phyloP scores from a whole-genome alignment of 768 basidiomycete species.

The Dacryopinax spathularia region DNA sequence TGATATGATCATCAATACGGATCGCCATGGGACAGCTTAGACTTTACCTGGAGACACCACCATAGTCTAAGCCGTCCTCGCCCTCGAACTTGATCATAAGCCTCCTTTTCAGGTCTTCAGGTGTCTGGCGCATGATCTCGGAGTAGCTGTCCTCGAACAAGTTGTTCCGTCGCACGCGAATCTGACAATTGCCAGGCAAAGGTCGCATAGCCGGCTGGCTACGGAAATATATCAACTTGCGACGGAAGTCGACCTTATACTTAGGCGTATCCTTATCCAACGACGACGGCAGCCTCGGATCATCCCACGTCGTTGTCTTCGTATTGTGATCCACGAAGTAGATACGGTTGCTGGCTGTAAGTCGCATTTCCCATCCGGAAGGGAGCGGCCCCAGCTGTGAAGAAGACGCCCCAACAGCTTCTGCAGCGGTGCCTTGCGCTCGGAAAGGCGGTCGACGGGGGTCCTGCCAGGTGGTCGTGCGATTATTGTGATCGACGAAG shows the following conservation, averaged over 20 bases:
- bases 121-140: slow-evolving; percentile 66
- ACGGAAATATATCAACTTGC: slow-evolving; percentile 86
- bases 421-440: slow-evolving; percentile 31
- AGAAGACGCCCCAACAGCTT: slow-evolving; percentile 26
- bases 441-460: slow-evolving; percentile 43
- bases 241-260: slow-evolving; percentile 84
- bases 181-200: slow-evolving; percentile 67
- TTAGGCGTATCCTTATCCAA: slow-evolving; percentile 84
- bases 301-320: slow-evolving; percentile 78
- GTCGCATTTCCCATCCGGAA: slow-evolving; percentile 88
- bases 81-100: slow-evolving; percentile 65
- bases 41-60: slow-evolving; percentile 54
- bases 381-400: slow-evolving; percentile 65
- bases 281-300: slow-evolving; percentile 69
- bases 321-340: slow-evolving; percentile 82
- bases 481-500: slow-evolving; percentile 62
- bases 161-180: slow-evolving; percentile 65
- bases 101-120: slow-evolving; percentile 53
- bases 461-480: slow-evolving; percentile 83
- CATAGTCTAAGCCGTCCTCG: slow-evolving; percentile 68
- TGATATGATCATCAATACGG: neutral
- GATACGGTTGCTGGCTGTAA: slow-evolving; percentile 68
- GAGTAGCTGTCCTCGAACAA: slow-evolving; percentile 80
- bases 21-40: neutral
- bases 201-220: slow-evolving; percentile 72